Percentiles rank a stretch among this genome's conserved stretches.
Conservation (phyloP, 192 early-diverging fungal species). For the Coemansia sp. region DNA sequence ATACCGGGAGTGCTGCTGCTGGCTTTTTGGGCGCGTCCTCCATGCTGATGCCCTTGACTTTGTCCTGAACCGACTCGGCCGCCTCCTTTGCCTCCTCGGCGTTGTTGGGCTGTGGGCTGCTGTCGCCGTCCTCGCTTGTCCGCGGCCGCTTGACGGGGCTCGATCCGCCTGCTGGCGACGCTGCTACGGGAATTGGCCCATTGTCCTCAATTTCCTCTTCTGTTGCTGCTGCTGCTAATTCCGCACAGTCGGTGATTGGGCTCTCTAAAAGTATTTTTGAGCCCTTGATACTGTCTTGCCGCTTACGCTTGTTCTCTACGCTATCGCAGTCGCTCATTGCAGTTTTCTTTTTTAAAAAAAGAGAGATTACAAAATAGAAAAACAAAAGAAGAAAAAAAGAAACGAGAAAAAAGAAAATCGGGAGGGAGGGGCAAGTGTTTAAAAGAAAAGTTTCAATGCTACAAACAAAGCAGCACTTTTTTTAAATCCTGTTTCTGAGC, state of each 20-base stretch:
- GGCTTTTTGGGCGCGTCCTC: constrained; percentile 3
- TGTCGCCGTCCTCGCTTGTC: constrained; percentile 36
- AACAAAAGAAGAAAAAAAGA: neutral
- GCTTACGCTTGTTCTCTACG: constrained; percentile 51
- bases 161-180: constrained; percentile 13
- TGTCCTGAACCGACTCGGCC: constrained; percentile 12
- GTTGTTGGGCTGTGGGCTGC: neutral
- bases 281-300: constrained; percentile 46
- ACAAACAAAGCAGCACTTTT: neutral
- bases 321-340: constrained; percentile 19
- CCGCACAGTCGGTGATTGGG: neutral
- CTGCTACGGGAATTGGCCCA: neutral
- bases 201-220: neutral
- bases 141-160: constrained; percentile 54
- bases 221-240: neutral
- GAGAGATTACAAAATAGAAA: constrained; percentile 14
- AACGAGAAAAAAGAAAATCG: too few species aligned
- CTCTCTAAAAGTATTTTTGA: neutral
- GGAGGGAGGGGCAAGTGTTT: too few species aligned
- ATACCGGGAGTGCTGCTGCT: constrained; percentile 9
- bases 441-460: too few species aligned
- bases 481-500: neutral
- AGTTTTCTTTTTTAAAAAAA: too few species aligned
- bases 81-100: constrained; percentile 8
- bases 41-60: constrained; percentile 12